Base-by-base conservation (phyloP, 345 rosid species). In the Gynandropsis gynandra region DNA sequence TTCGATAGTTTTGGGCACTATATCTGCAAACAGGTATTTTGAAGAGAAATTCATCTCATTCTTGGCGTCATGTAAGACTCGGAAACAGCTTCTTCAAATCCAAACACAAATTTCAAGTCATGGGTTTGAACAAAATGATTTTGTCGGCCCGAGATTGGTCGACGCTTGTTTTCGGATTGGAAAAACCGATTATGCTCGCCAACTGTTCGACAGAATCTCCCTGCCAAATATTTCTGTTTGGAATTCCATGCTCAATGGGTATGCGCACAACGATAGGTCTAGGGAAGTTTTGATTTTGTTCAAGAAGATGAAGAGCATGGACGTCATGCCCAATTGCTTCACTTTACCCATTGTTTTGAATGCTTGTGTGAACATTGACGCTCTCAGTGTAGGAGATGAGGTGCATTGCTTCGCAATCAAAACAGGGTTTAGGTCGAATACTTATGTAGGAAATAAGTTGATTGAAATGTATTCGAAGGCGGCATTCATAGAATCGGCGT, bases 231-330 rank as follows among this genome's bases (percentile, higher is more conserved):
- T 58, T 15, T 54, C 78, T 1, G 58, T 59, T 18, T 80, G 83
- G 85, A 90, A 90, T 24, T 80, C 85, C 5, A 63, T 82, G 82
- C 58, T 86, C 18, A 80, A 66, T 53, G 90, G 87, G 43, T 79
- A 73, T 55, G 58, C 61, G 4, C 66, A 43, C 8, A 70, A 69
- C 5, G 78, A 68, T 15, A 41, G 46, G 27, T 59, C 60, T 52
- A 32, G 51, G 14, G 71, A 82, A 42, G 83, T 74, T 62, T 32
- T 83, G 38, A 7, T 52, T 3, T 59, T 81, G 68, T 83, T 74
- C 39, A 24, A 62, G 32, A 47, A 21, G 15, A 83, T 86, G 94
- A 76, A 58, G 65, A 62, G 71, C 46, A 34, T 64, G 51, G 76
- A 63, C 35, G 58, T 74, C 11, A 39, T 20, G 66, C 85, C 89